A percentile compares a stretch with the other conserved stretches of the same genome.
Conservation (phyloP, 2,329 filamentous ascomycete genomes). For the Botrytis squamosa region DNA sequence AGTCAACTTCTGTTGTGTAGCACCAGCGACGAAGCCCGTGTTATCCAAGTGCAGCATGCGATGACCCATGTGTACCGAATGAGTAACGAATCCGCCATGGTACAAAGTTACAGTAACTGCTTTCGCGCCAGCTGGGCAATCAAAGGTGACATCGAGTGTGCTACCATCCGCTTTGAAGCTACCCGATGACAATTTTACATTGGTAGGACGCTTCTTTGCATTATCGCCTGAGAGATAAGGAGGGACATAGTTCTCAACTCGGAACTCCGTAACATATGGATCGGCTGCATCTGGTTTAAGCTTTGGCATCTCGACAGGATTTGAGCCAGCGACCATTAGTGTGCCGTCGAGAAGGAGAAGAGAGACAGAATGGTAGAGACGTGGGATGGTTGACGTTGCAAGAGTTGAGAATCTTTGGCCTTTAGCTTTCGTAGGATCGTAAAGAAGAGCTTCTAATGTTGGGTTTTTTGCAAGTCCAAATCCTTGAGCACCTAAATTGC, state of each 20-base stretch:
- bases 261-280: conserved; percentile 58
- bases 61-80: conserved; percentile 61
- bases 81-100: conserved; percentile 60
- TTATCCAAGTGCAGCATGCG: conserved; percentile 55
- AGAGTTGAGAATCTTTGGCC: conserved; percentile 50
- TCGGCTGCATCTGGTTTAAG: conserved; percentile 45
- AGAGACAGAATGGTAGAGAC: conserved; percentile 61
- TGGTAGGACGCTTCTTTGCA: conserved; percentile 47
- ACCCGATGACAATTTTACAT: conserved; percentile 47
- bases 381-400: conserved; percentile 45
- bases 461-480: conserved; percentile 56
- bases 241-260: conserved; percentile 60
- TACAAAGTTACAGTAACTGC: conserved; percentile 52
- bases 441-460: conserved; percentile 56
- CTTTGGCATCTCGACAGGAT: conserved; percentile 58
- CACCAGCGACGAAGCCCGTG: conserved; percentile 46
- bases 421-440: conserved; percentile 52
- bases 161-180: conserved; percentile 44
- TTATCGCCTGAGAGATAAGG: conserved; percentile 57
- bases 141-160: conserved; percentile 50
- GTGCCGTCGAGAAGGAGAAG: conserved; percentile 60
- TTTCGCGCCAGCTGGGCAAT: conserved; percentile 43
- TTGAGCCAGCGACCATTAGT: conserved; percentile 58
- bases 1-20: conserved; percentile 46
- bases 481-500: conserved; percentile 56